These are phyloP conservation scores for Gracilaria gracilis DNA, from an alignment of 23 red algal genomes.

Conservation along the genomic window DNA sequence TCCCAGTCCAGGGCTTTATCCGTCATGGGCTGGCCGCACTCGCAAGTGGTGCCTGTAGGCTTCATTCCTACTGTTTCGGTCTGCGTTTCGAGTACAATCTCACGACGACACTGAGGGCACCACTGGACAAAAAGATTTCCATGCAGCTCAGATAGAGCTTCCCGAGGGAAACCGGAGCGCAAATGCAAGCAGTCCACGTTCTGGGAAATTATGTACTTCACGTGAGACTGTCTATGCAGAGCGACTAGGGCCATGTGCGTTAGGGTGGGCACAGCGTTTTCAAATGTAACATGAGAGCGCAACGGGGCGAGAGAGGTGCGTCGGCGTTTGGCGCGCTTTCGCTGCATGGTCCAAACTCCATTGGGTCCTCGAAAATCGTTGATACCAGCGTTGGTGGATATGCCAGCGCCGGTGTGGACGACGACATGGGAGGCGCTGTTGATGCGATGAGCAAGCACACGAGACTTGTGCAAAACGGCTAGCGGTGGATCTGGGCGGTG, in stretches of 20 bases:
- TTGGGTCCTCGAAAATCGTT: slow-evolving; percentile 88
- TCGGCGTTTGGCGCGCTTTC: slow-evolving; percentile 16
- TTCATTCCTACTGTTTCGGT: slow-evolving; percentile 73
- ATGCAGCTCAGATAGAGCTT: slow-evolving; percentile 83
- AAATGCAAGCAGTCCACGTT: slow-evolving; percentile 96
- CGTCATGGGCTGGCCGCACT: slow-evolving; percentile 39
- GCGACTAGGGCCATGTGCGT: slow-evolving; percentile 83
- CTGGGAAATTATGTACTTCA: slow-evolving; percentile 87
- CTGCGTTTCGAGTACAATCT: slow-evolving; percentile 58
- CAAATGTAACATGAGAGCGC: slow-evolving; percentile 37
- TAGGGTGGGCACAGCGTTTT: slow-evolving; percentile 83
- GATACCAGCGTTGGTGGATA: slow-evolving; percentile 91
- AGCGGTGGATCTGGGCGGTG: slow-evolving; percentile 49
- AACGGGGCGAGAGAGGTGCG: slow-evolving; percentile 4
- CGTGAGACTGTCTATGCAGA: slow-evolving; percentile 42
- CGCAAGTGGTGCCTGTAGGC: slow-evolving; percentile 46
- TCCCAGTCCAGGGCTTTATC: slow-evolving; percentile 94
- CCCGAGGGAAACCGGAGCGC: slow-evolving; percentile 77
- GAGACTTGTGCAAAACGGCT: slow-evolving; percentile 44
- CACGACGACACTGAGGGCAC: slow-evolving; percentile 68
- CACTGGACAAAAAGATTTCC: slow-evolving; percentile 87
- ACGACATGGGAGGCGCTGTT: slow-evolving; percentile 56
- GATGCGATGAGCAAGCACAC: slow-evolving; percentile 57
- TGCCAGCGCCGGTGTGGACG: slow-evolving; percentile 88
- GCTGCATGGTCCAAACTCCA: slow-evolving; percentile 84